Percentiles rank a stretch among this genome's conserved stretches.
These are phyloP conservation scores for Pelagophyceae sp. DNA, from an alignment of 352 stramenopile genomes.

Conservation along the genomic window DNA sequence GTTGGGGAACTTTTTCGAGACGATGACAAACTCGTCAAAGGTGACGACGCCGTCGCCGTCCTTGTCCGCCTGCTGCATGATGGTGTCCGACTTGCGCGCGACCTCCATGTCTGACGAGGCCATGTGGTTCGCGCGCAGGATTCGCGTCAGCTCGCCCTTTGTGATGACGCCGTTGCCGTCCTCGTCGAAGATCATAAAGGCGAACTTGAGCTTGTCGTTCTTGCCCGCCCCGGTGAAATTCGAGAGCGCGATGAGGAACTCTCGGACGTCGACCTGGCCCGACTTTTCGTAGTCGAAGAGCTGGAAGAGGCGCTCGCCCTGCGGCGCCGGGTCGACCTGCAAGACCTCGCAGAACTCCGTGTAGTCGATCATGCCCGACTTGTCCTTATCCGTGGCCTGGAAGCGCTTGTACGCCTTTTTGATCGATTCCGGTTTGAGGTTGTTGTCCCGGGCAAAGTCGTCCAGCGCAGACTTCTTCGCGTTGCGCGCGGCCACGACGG, in stretches of 20 bases:
- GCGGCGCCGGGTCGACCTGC: conserved; percentile 75
- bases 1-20: conserved; percentile 92
- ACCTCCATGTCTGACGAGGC: conserved; percentile 77
- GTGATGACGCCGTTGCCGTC: conserved; percentile 87
- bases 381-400: conserved; percentile 83
- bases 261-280: conserved; percentile 77
- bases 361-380: conserved; percentile 87
- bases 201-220: conserved; percentile 91
- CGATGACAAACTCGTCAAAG: conserved; percentile 90
- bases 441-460: conserved; percentile 84
- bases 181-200: conserved; percentile 87
- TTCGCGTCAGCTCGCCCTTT: conserved; percentile 82
- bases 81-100: conserved; percentile 86
- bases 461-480: conserved; percentile 74
- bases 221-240: conserved; percentile 87
- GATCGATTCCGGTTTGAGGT: conserved; percentile 87
- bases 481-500: conserved; percentile 79
- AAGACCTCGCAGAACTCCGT: conserved; percentile 92
- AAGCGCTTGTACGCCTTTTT: conserved; percentile 93
- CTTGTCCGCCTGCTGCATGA: conserved; percentile 90
- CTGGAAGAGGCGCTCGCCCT: conserved; percentile 83
- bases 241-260: conserved; percentile 85
- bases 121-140: conserved; percentile 90
- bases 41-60: conserved; percentile 89
- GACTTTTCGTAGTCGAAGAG: conserved; percentile 84